Evolutionary conservation across 169 alveolate genomes (phyloP).

Genomic region (Cryptosporidium tyzzeri): DNA sequence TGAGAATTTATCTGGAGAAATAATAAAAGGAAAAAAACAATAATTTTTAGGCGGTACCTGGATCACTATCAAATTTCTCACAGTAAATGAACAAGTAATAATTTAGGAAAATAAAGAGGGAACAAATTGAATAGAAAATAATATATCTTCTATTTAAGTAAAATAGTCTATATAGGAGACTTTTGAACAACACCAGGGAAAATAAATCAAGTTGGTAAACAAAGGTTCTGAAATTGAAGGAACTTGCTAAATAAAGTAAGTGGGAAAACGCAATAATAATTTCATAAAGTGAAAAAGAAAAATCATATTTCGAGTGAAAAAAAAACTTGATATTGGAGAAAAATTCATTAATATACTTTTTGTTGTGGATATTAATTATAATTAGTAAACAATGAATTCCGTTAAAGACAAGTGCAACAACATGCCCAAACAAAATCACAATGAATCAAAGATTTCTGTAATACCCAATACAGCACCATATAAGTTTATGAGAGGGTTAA

Average conservation of each 20-base stretch:
- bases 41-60: conserved; percentile 23
- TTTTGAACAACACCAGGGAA: background rate
- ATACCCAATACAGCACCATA: conserved; percentile 57
- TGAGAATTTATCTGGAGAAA: background rate
- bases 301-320: background rate
- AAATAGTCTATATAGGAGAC: background rate
- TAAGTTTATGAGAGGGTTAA: conserved; percentile 58
- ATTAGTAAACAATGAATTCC: background rate
- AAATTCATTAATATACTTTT: background rate
- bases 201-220: background rate
- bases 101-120: background rate
- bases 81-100: conserved; percentile 17
- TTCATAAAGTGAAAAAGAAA: background rate
- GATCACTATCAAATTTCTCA: conserved; percentile 10
- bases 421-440: background rate
- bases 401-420: background rate
- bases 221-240: background rate
- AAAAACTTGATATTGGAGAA: background rate
- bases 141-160: background rate
- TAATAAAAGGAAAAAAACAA: background rate
- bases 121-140: background rate
- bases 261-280: background rate
- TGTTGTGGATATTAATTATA: background rate
- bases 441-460: conserved; percentile 23
- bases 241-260: background rate